Evolutionary conservation across 306 rosid genomes (phyloP).

Genomic region (Fragaria ananassa): DNA sequence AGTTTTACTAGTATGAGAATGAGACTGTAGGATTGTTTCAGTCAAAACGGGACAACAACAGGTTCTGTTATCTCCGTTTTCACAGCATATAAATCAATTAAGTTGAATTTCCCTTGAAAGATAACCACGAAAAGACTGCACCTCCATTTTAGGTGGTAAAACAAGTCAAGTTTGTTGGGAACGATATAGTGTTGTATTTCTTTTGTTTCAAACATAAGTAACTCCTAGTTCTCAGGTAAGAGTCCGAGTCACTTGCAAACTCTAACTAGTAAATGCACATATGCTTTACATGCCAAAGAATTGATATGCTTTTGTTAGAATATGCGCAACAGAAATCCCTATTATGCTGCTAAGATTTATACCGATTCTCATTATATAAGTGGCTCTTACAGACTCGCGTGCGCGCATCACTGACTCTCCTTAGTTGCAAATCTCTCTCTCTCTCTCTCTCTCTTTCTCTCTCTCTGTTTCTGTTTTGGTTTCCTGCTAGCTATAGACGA

Average conservation of each 20-base stretch:
- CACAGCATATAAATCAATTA: not conserved
- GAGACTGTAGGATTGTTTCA: too few species aligned
- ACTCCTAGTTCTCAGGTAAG: not conserved
- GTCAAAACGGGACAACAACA: too few species aligned
- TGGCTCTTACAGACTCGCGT: not conserved
- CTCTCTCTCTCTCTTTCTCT: too few species aligned
- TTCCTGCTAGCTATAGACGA: not conserved
- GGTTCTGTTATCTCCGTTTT: not conserved
- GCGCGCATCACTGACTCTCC: not conserved
- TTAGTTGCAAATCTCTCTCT: not conserved
- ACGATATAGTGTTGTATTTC: too few species aligned
- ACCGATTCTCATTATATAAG: not conserved
- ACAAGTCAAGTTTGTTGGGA: not conserved
- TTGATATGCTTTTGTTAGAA: too few species aligned
- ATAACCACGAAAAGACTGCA: not conserved
- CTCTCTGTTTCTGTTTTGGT: not conserved
- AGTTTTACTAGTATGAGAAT: too few species aligned
- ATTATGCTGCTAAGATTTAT: not conserved
- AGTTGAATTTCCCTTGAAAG: not conserved
- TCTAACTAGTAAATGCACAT: not conserved
- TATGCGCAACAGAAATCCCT: not conserved
- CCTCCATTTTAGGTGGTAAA: not conserved
- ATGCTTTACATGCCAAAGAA: too few species aligned
- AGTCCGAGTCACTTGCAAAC: not conserved
- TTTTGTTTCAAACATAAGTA: not conserved